These are phyloP conservation scores for Pseudogymnoascus sp. DNA, from an alignment of 2,329 filamentous ascomycete genomes.

Conservation along the genomic window DNA sequence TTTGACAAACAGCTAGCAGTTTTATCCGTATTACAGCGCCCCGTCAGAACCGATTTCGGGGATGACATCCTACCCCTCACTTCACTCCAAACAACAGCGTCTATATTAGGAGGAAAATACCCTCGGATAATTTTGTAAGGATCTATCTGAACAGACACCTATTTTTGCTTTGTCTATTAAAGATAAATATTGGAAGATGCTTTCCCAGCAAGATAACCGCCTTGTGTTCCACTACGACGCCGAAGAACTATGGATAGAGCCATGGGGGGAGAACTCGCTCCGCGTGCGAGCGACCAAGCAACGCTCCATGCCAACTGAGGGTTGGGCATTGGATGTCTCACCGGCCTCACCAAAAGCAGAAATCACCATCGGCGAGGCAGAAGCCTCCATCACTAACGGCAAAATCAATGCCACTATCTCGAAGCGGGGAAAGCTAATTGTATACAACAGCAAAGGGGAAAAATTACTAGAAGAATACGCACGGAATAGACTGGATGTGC, in stretches of 20 bases:
- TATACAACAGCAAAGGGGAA: conserved; percentile 33
- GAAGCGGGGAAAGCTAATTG: conserved; percentile 38
- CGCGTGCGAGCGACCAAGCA: conserved; percentile 39
- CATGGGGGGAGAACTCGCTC: conserved; percentile 41
- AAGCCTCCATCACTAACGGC: conserved; percentile 37
- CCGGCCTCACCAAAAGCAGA: background rate
- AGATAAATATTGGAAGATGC: conserved; percentile 16
- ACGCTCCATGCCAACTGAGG: conserved; percentile 28
- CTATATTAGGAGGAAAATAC: background rate
- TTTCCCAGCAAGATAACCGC: conserved; percentile 19
- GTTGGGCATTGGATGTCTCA: conserved; percentile 32
- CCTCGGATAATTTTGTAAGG: background rate
- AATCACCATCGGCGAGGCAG: conserved; percentile 1
- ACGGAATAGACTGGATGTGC: conserved; percentile 38
- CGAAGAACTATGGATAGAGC: conserved; percentile 40
- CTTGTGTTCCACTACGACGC: conserved; percentile 32
- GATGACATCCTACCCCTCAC: conserved; percentile 23
- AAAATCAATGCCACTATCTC: conserved; percentile 39
- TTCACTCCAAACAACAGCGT: conserved; percentile 12
- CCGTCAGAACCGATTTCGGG: background rate
- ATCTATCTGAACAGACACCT: background rate
- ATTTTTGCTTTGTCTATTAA: background rate
- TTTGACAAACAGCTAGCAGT: background rate
- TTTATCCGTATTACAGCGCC: background rate
- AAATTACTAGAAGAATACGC: conserved; percentile 42